phyloP scores from a whole-genome alignment of 2,329 filamentous ascomycete species.

The Cladosporium sphaerospermum region DNA sequence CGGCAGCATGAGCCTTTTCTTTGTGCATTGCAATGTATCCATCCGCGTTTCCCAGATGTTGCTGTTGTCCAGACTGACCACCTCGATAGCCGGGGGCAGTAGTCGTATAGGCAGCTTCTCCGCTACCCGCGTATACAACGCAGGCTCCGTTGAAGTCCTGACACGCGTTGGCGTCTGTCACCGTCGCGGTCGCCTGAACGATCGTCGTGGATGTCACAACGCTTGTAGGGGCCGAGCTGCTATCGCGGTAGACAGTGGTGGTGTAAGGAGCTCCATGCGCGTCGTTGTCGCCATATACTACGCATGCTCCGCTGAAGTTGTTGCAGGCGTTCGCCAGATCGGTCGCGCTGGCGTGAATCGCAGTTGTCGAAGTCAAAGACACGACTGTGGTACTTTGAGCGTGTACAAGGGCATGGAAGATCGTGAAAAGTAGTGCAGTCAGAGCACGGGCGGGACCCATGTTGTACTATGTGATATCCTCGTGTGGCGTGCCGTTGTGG shows the following conservation, averaged over 20 bases:
- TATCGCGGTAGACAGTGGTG: background rate
- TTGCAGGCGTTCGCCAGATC: background rate
- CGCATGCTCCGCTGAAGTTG: conserved; percentile 5
- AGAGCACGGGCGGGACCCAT: background rate
- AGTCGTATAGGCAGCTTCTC: background rate
- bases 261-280: background rate
- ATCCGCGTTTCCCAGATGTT: background rate
- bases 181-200: background rate
- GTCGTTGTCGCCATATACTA: conserved; percentile 4
- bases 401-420: background rate
- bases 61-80: background rate
- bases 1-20: background rate
- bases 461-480: too few species aligned
- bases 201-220: conserved; percentile 2
- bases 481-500: too few species aligned
- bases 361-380: conserved; percentile 2
- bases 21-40: conserved; percentile 1
- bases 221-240: background rate
- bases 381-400: conserved; percentile 3
- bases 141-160: background rate
- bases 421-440: background rate
- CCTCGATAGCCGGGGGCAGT: background rate
- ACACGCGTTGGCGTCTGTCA: background rate
- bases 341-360: background rate
- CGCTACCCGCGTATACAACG: background rate